Percentiles rank a stretch among this genome's conserved stretches.
Evolutionary conservation across 2,329 filamentous ascomycete genomes (phyloP).

Genomic region (Alternaria triticina): DNA sequence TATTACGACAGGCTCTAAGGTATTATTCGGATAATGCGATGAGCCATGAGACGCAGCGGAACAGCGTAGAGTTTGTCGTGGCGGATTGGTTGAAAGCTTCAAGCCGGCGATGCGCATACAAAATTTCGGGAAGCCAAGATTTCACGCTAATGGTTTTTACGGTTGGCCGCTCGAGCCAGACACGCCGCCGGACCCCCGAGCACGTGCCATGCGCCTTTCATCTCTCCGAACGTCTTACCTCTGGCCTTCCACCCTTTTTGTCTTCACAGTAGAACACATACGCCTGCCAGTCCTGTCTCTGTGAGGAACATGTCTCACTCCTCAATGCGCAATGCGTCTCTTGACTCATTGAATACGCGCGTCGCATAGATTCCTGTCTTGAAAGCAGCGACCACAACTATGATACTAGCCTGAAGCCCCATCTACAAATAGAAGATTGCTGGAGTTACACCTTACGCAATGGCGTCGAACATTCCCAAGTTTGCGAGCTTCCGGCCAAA

Average conservation of each 20-base stretch:
- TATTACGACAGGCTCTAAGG: not conserved
- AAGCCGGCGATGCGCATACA: conserved; percentile 14
- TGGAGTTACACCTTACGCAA: conserved; percentile 3
- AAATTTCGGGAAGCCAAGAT: conserved; percentile 30
- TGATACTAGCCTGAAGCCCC: not conserved
- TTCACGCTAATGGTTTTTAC: conserved; percentile 26
- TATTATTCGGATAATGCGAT: not conserved
- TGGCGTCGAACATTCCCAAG: conserved; percentile 63
- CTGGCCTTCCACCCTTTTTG: not conserved
- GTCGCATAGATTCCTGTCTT: not conserved
- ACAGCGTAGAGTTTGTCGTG: conserved; percentile 27
- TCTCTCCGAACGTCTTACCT: conserved; percentile 5
- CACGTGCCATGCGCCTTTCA: conserved; percentile 14
- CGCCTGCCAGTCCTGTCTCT: not conserved
- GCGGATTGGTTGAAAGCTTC: conserved; percentile 9
- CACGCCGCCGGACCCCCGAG: conserved; percentile 14
- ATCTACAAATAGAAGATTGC: not conserved
- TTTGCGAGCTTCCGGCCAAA: conserved; percentile 76
- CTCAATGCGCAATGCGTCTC: not conserved
- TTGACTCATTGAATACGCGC: not conserved
- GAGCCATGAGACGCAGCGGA: conserved; percentile 34
- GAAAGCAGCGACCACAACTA: not conserved
- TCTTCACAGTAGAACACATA: not conserved
- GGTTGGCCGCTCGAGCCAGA: conserved; percentile 11
- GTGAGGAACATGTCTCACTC: not conserved